Conservation (phyloP, 305 asterid species). For the Fraxinus platypoda region DNA sequence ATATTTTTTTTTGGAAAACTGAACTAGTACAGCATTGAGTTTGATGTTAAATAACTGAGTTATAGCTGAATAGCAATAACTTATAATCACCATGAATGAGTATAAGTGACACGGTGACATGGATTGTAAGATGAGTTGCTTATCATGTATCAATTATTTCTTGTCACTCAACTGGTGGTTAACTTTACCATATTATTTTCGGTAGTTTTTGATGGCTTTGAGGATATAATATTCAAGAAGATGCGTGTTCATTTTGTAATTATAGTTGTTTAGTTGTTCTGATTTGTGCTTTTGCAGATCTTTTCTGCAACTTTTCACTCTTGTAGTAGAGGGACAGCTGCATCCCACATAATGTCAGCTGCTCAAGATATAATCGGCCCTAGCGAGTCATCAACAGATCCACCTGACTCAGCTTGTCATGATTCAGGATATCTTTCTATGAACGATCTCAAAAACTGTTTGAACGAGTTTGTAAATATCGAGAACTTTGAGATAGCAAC, state of each 20-base stretch:
- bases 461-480: conserved; percentile 23
- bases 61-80: background rate
- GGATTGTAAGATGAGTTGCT: background rate
- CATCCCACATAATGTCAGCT: conserved; percentile 7
- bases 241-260: background rate
- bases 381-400: conserved; percentile 21
- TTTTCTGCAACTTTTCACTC: conserved; percentile 12
- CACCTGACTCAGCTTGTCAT: conserved; percentile 15
- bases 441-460: conserved; percentile 26
- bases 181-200: background rate
- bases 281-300: conserved; percentile 15
- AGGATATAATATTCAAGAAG: background rate
- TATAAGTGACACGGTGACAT: background rate
- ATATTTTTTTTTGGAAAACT: background rate
- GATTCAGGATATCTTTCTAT: conserved; percentile 20
- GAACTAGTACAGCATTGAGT: background rate
- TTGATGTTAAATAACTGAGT: background rate
- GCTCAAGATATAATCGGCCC: conserved; percentile 20
- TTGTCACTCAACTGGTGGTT: background rate
- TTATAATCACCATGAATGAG: background rate
- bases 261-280: background rate
- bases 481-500: conserved; percentile 19
- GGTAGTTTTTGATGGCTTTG: background rate
- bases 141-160: background rate
- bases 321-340: background rate